These are phyloP conservation scores for Trametes meyenii DNA, from an alignment of 768 basidiomycete species.

Conservation along the genomic window DNA sequence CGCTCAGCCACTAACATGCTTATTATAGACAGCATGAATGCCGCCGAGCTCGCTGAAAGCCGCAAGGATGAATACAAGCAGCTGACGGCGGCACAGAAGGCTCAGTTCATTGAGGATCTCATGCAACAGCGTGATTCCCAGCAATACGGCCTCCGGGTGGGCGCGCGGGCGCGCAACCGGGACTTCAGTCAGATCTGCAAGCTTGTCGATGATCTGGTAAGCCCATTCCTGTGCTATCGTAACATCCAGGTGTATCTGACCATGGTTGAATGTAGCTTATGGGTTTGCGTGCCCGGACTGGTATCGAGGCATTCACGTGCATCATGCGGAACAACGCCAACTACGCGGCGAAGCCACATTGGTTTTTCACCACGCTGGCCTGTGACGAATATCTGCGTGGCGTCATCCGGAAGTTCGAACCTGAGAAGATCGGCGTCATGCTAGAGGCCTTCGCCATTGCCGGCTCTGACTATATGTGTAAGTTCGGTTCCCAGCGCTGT, in stretches of 20 bases:
- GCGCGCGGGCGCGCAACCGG: background rate
- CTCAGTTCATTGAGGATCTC: background rate
- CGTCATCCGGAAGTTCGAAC: background rate
- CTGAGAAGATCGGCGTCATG: background rate
- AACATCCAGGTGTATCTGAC: too few relatives aligned
- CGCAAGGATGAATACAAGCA: background rate
- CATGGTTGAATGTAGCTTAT: too few relatives aligned
- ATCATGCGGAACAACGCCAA: conserved; percentile 5
- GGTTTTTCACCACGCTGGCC: background rate
- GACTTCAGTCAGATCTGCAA: background rate
- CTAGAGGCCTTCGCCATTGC: background rate
- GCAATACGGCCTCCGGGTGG: background rate
- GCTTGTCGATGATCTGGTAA: background rate
- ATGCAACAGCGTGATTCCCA: background rate
- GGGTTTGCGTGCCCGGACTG: background rate
- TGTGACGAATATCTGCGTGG: conserved; percentile 1
- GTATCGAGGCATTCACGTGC: conserved; percentile 2
- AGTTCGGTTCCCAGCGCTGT: background rate
- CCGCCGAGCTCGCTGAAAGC: background rate
- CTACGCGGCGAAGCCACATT: background rate
- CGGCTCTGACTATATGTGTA: background rate
- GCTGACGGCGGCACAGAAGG: conserved; percentile 2
- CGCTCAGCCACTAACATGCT: background rate
- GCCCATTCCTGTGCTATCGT: too few relatives aligned
- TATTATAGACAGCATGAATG: background rate